Evolutionary conservation across 331 rosid species (phyloP), one percentile per base, ranked within the genome.

Genomic region (Acacia concinna): DNA sequence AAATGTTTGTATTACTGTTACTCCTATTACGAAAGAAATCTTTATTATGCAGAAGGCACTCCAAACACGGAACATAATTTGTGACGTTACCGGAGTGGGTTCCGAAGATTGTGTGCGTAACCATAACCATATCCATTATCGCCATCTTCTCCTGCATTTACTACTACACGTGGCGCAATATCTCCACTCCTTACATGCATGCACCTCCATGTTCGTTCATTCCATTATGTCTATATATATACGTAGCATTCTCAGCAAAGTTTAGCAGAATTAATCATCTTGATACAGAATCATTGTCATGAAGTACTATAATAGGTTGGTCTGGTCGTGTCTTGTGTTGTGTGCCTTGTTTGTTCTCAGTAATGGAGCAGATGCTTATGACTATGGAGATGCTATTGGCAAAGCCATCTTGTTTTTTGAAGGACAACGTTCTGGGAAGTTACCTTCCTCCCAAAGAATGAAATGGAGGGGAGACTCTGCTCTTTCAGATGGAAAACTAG

Each of bases 391-490:
- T 65, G 98, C 96, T 17, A 89, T 94, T 64, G 85, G 38, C 81
- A 91, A 94, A 69, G 88, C 94, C 52, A 84, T 92, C 32, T 60
- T 92, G 80, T 94, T 94, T 88, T 87, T 94, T 28, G 92, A 92
- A 81, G 97, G 97, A 40, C 98, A 92, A 71, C 91, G 97, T 31
- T 94, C 97, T 0, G 97, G 97, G 64, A 91, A 91, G 75, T 82
- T 94, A 80, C 91, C 94, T 0, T 0, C 78, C 5, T 51, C 2
- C 49, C 98, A 88, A 46, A 88, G 94, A 80, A 90, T 87, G 2
- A 83, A 74, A 8, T 94, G 97, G 97, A 83, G 97, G 60, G 97
- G 89, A 52, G 85, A 91, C 44, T 94, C 97, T 0, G 94, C 97
- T 25, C 90, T 91, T 65, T 87, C 90, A 4, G 97, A 94, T 54